Evolutionary conservation across 495 filamentous ascomycete genomes (phyloP).

Genomic region (Trichoderma erinaceum): DNA sequence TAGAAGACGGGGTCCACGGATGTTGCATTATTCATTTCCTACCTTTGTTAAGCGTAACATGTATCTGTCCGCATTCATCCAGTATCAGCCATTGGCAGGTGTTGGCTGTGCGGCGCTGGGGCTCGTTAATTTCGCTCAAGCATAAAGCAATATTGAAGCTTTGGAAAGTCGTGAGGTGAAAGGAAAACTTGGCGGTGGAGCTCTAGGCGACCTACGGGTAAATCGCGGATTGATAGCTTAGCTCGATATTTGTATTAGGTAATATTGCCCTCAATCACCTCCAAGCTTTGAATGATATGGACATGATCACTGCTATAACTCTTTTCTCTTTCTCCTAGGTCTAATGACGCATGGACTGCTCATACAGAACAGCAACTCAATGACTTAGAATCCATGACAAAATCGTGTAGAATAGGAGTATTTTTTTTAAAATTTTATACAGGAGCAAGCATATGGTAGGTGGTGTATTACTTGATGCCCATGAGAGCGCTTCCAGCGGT

Average conservation of each 20-base stretch:
- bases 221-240: neutral
- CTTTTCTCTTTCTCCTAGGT: no score
- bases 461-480: no score
- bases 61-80: neutral
- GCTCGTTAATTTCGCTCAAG: neutral
- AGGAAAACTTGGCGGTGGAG: neutral
- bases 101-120: neutral
- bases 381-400: no score
- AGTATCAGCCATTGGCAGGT: neutral
- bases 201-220: neutral
- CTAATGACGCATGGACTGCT: no score
- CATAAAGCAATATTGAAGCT: conserved; percentile 6
- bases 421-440: no score
- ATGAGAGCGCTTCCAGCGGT: no score
- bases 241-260: neutral
- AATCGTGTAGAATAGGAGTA: no score
- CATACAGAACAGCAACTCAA: no score
- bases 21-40: neutral
- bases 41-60: neutral
- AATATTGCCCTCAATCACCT: neutral
- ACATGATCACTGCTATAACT: no score
- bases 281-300: no score
- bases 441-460: no score
- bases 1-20: neutral
- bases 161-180: neutral